Base-by-base conservation (phyloP, 2,329 filamentous ascomycete genomes). In the Pestalotiopsis sp. region DNA sequence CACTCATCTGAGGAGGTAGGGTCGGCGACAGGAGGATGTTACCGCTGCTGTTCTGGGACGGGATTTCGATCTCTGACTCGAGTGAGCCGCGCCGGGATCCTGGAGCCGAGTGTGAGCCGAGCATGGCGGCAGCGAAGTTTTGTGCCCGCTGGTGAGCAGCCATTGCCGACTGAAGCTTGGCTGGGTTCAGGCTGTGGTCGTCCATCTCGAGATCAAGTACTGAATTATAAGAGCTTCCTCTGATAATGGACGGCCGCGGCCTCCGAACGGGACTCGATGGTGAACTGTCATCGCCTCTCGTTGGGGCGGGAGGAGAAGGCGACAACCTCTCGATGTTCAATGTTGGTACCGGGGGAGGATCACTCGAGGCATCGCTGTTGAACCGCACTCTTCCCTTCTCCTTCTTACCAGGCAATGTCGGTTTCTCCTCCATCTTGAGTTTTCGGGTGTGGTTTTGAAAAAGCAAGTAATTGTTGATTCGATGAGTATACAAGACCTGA, bases 361-460 rank as follows among this genome's bases (percentile, higher is more conserved):
- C 56, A 72, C 78, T 25, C 74, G 76, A 81, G 36, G 83, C 81
- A 68, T 78, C 81, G 76, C 83, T 85, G 73, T 85, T 85, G 72
- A 85, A 85, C 6, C 84, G 80, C 36, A 85, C 84, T 36, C 84
- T 81, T 2, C 81, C 83, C 71, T 84, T 85, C 70, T 85, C 84
- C 63, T 79, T 82, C 72, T 78, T 83, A 38, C 38, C 58, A 57
- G 57, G 36, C 38, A 57, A 39, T 12, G 13, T 27, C 56, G 27
- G 13, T 23, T 67, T 59, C 23, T 36, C 65, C 27, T 58, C 63
- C 41, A 58, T 66, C 7, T 56, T 58, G 45, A 49, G 14, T 5
- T 64, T 25, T 52, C 17, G 45, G 45, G n/a, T 52, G n/a, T n/a
- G 17, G 38, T n/a, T 6, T 39, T n/a, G 17, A 14, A 11, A 41